Percentiles rank a stretch among this genome's conserved stretches.
Conservation (phyloP, 495 filamentous ascomycete species). For the Xanthoparmelia taractica region DNA sequence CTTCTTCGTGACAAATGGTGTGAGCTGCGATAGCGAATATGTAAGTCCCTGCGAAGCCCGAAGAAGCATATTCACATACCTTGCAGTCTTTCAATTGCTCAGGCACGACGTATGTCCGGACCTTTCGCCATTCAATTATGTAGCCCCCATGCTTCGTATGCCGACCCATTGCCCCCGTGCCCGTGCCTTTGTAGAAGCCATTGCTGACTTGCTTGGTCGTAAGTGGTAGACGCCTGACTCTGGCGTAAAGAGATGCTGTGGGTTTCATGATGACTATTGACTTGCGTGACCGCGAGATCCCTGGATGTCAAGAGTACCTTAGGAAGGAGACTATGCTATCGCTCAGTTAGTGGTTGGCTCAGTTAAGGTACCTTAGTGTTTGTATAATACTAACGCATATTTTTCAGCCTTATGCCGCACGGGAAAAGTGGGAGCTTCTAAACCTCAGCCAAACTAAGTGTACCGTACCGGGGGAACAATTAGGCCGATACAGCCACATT, state of each 20-base stretch:
- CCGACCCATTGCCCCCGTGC: conserved; percentile 74
- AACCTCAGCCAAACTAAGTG: too few species aligned
- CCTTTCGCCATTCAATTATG: conserved; percentile 72
- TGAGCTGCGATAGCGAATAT: conserved; percentile 52
- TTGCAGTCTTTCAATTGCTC: conserved; percentile 58
- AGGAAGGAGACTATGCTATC: too few species aligned
- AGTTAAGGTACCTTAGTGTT: too few species aligned
- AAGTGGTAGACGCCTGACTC: conserved; percentile 60
- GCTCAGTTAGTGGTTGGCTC: too few species aligned
- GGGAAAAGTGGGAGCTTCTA: too few species aligned
- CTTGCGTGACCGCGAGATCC: background rate
- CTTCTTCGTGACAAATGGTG: conserved; percentile 70
- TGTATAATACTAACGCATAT: conserved; percentile 1
- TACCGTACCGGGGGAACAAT: too few species aligned
- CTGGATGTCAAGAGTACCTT: too few species aligned
- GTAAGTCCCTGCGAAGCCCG: background rate
- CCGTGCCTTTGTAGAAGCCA: conserved; percentile 94
- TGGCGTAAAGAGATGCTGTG: conserved; percentile 57
- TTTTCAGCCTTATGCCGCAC: conserved; percentile 22
- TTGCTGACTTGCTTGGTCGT: conserved; percentile 89
- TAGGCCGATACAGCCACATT: too few species aligned
- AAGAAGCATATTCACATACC: conserved; percentile 40
- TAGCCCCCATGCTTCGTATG: conserved; percentile 84
- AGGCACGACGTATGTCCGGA: conserved; percentile 83
- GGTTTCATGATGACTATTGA: conserved; percentile 40